Percentiles rank a stretch among this genome's conserved stretches.
Evolutionary conservation across 2,329 filamentous ascomycete species (phyloP).

Genomic region (Talaromyces sp.): DNA sequence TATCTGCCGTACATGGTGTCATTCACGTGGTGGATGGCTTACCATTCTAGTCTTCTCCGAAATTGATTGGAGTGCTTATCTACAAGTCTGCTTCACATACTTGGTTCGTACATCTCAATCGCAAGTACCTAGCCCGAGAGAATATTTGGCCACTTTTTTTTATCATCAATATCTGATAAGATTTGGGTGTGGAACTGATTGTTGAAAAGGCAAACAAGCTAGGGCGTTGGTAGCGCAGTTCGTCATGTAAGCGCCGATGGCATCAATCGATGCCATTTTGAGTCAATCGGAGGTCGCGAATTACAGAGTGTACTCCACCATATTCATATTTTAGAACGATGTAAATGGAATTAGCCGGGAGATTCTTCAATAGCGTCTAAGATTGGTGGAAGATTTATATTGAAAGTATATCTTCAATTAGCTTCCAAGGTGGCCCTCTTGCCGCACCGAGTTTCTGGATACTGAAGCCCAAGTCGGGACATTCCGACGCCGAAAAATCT

Average conservation of each 20-base stretch:
- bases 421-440: background rate
- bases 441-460: background rate
- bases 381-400: conserved; percentile 14
- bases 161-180: background rate
- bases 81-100: background rate
- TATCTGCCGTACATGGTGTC: conserved; percentile 6
- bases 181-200: background rate
- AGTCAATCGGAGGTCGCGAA: background rate
- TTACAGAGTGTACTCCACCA: background rate
- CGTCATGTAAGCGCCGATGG: conserved; percentile 17
- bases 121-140: background rate
- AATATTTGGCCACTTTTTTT: background rate
- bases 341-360: background rate
- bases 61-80: background rate
- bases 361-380: background rate
- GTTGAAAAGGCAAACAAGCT: background rate
- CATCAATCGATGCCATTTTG: conserved; percentile 11
- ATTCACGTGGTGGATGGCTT: background rate
- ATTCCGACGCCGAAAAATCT: background rate
- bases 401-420: background rate
- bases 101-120: background rate
- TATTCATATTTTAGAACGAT: background rate
- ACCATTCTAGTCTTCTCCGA: background rate
- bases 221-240: background rate
- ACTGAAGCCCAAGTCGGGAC: background rate